Evolutionary conservation across 148 eudicot genomes (phyloP).

Genomic region (Polygonum aviculare): DNA sequence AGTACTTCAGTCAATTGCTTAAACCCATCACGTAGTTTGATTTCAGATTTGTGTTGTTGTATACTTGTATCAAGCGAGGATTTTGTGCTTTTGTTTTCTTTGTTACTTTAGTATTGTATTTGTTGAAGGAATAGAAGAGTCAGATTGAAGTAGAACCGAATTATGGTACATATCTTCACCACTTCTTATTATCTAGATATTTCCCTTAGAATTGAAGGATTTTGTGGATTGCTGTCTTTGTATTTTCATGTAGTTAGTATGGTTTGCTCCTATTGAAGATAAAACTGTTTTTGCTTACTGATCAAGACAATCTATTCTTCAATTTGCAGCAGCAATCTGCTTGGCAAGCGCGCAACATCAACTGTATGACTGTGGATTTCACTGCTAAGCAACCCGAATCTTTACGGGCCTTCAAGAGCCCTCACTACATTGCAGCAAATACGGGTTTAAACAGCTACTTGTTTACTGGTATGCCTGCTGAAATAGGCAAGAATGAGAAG

Average conservation of each 20-base stretch:
- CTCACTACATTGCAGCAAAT: conserved; percentile 22
- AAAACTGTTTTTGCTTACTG: conserved; percentile 42
- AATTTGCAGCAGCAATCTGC: conserved; percentile 34
- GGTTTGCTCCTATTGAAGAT: neutral
- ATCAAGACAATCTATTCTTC: conserved; percentile 29
- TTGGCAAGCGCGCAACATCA: conserved; percentile 24
- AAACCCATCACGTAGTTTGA: conserved; percentile 76
- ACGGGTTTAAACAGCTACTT: conserved; percentile 25
- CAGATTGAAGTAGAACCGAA: neutral
- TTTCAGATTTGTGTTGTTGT: conserved; percentile 16
- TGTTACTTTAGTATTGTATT: neutral
- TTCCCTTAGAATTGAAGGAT: too few species aligned
- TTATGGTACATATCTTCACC: neutral
- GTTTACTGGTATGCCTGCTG: conserved; percentile 20
- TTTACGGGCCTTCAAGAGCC: conserved; percentile 28
- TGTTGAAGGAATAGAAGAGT: neutral
- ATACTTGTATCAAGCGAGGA: conserved; percentile 18
- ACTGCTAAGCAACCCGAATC: conserved; percentile 28
- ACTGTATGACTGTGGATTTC: conserved; percentile 28
- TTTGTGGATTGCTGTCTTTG: neutral
- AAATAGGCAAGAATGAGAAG: conserved; percentile 8
- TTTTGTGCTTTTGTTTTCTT: conserved; percentile 3
- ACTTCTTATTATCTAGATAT: conserved; percentile 18
- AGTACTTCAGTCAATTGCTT: conserved; percentile 78
- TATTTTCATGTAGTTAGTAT: neutral